Percentiles rank a stretch among this genome's conserved stretches.
These are phyloP conservation scores for Zygosaccharomyces pseudobailii DNA, from an alignment of 1,139 yeast genomes.

Conservation along the genomic window DNA sequence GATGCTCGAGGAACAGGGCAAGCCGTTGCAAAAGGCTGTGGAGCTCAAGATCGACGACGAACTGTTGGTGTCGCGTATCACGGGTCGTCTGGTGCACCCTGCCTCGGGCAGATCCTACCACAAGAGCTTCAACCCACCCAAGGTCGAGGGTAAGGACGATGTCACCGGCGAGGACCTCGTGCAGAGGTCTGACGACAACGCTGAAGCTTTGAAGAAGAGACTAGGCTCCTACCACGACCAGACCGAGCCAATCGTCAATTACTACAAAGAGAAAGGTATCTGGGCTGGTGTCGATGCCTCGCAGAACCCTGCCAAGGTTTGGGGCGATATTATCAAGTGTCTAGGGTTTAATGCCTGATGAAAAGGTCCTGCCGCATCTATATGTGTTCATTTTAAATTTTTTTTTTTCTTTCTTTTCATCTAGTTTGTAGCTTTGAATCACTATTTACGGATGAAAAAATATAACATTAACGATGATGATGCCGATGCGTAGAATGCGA, in stretches of 20 bases:
- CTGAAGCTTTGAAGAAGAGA: constrained; percentile 92
- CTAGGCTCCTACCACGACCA: constrained; percentile 90
- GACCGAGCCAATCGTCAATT: constrained; percentile 97
- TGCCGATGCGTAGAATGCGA: background rate
- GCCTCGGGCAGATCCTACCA: constrained; percentile 98
- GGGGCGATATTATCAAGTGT: constrained; percentile 83
- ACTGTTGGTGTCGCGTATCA: constrained; percentile 92
- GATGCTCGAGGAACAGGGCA: constrained; percentile 76
- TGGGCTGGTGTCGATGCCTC: constrained; percentile 97
- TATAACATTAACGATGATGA: background rate
- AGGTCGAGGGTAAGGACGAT: constrained; percentile 90
- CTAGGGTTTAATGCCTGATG: constrained; percentile 40
- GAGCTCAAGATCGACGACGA: constrained; percentile 97
- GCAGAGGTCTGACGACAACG: constrained; percentile 98
- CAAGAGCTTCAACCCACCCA: constrained; percentile 97
- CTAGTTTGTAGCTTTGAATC: background rate
- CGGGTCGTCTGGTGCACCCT: constrained; percentile 97
- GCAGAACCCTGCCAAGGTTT: constrained; percentile 83
- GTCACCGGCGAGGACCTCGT: constrained; percentile 93
- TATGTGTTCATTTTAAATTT: background rate
- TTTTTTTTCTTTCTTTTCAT: background rate
- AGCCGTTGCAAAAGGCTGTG: constrained; percentile 86
- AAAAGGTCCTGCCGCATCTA: background rate
- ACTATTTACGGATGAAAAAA: background rate
- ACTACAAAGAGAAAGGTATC: constrained; percentile 88